These are phyloP conservation scores for Tuber brumale DNA, from an alignment of 495 filamentous ascomycete genomes.

Conservation along the genomic window DNA sequence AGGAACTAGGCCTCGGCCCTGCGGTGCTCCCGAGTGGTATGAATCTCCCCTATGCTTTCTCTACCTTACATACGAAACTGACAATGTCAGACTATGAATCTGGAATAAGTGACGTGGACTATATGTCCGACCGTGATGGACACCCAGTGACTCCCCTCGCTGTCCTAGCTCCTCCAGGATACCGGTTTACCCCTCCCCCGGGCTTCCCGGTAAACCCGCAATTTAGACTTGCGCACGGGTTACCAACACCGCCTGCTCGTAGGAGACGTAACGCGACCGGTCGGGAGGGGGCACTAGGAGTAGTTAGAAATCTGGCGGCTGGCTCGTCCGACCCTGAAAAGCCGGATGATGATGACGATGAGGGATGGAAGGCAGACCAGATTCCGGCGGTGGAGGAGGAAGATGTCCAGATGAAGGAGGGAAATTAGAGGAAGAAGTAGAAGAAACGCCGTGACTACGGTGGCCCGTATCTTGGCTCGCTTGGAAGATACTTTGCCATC, in stretches of 20 bases:
- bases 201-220: constrained; percentile 7
- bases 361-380: neutral
- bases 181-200: constrained; percentile 29
- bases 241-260: neutral
- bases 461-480: neutral
- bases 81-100: constrained; percentile 24
- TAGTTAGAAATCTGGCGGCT: neutral
- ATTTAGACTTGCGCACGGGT: neutral
- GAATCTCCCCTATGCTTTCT: neutral
- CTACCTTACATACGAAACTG: neutral
- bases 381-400: neutral
- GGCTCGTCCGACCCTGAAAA: constrained; percentile 2
- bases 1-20: constrained; percentile 34
- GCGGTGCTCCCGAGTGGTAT: constrained; percentile 24
- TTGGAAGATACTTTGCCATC: neutral
- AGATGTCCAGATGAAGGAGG: neutral
- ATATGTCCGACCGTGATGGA: constrained; percentile 31
- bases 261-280: neutral
- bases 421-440: neutral
- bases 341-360: neutral
- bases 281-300: neutral
- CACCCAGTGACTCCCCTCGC: constrained; percentile 33
- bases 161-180: constrained; percentile 22
- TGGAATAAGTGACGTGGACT: constrained; percentile 29
- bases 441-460: neutral